Conservation (phyloP, 768 basidiomycete species). For the Mycena vitilis region DNA sequence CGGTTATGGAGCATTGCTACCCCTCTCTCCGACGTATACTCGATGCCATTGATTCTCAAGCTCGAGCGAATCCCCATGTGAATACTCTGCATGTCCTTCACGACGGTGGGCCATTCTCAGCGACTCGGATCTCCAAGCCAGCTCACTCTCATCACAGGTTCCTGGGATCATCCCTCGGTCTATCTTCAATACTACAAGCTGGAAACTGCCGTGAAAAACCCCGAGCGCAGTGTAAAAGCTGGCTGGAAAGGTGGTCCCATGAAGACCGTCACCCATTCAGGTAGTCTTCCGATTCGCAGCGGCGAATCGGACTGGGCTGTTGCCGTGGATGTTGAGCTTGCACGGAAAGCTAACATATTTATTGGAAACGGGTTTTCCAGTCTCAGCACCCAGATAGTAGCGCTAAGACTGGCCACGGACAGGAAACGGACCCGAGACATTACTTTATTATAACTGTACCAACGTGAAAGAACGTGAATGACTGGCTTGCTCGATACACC, state of each 20-base stretch:
- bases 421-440: constrained; percentile 50
- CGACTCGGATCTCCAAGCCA: no score
- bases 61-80: constrained; percentile 49
- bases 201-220: constrained; percentile 49
- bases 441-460: constrained; percentile 43
- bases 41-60: constrained; percentile 51
- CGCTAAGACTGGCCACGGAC: constrained; percentile 54
- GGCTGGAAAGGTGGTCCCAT: constrained; percentile 58
- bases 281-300: constrained; percentile 48
- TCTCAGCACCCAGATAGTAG: constrained; percentile 56
- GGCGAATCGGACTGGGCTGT: constrained; percentile 59
- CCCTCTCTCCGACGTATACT: constrained; percentile 55
- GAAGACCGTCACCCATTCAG: constrained; percentile 54
- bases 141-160: neutral
- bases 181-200: constrained; percentile 57
- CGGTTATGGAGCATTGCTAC: constrained; percentile 58
- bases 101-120: constrained; percentile 44
- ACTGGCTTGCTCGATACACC: no score
- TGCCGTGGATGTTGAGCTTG: constrained; percentile 59
- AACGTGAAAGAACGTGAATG: no score
- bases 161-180: constrained; percentile 58
- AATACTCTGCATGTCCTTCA: constrained; percentile 57
- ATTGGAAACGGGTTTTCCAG: constrained; percentile 64
- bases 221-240: constrained; percentile 45
- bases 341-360: constrained; percentile 55